Percentiles rank a stretch among this genome's conserved stretches.
Conservation (phyloP, 2,329 filamentous ascomycete genomes). For the Hymenoscyphus occultus region DNA sequence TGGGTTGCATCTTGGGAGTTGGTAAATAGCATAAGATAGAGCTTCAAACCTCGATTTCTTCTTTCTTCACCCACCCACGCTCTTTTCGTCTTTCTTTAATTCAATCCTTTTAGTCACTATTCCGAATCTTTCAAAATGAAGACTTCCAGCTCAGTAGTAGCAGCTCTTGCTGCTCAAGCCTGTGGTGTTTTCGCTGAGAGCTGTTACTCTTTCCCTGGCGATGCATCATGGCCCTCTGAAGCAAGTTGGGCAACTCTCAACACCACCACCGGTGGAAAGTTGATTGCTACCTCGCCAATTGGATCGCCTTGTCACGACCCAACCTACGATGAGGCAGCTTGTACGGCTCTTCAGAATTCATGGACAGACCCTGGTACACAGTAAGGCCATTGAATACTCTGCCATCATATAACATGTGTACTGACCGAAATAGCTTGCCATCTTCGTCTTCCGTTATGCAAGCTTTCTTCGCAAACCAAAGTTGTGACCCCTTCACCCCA, state of each 20-base stretch:
- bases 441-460: conserved; percentile 43
- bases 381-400: conserved; percentile 8
- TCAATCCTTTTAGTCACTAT: neutral
- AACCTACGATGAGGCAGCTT: conserved; percentile 22
- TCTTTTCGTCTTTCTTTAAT: neutral
- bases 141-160: neutral
- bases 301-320: conserved; percentile 23
- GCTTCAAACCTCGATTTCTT: neutral
- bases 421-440: conserved; percentile 29
- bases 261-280: conserved; percentile 18
- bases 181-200: neutral
- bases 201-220: conserved; percentile 23
- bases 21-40: neutral
- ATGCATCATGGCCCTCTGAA: conserved; percentile 21
- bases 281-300: conserved; percentile 21
- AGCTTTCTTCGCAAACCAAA: conserved; percentile 41
- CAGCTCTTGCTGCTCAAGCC: neutral
- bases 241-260: conserved; percentile 21
- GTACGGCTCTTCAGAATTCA: conserved; percentile 16
- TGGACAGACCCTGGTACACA: conserved; percentile 17
- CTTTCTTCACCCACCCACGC: neutral
- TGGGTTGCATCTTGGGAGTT: neutral
- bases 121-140: neutral
- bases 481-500: conserved; percentile 36
- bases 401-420: neutral